Percentiles rank a stretch among this genome's conserved stretches.
These are phyloP conservation scores for Chlorella sp. DNA, from an alignment of 139 green algal genomes.

Conservation along the genomic window DNA sequence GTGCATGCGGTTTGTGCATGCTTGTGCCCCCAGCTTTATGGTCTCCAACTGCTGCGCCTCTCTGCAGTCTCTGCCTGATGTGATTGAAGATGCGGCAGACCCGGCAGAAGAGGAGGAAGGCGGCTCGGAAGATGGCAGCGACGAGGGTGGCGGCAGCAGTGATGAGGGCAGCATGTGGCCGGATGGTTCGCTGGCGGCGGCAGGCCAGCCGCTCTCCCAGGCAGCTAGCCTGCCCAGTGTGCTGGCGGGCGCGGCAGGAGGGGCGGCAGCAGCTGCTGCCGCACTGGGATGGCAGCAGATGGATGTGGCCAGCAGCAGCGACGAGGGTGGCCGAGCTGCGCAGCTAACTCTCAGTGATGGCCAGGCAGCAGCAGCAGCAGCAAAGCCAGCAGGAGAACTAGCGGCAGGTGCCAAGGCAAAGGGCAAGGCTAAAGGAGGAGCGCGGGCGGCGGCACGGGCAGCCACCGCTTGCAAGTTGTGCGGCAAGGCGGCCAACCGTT, in stretches of 20 bases:
- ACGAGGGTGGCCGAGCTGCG: too few species aligned
- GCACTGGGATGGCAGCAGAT: neutral
- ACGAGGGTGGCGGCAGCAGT: slow-evolving; percentile 1
- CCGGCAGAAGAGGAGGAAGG: neutral
- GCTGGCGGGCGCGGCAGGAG: neutral
- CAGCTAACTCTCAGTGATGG: neutral
- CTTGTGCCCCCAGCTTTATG: too few species aligned
- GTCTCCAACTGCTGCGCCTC: neutral
- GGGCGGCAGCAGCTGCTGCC: slow-evolving; percentile 1
- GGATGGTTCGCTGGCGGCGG: too few species aligned
- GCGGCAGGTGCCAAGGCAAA: neutral
- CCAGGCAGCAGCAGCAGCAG: neutral
- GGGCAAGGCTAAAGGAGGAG: neutral
- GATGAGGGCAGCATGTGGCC: neutral
- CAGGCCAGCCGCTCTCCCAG: neutral
- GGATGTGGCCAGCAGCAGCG: neutral
- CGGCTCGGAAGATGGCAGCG: neutral
- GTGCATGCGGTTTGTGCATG: too few species aligned
- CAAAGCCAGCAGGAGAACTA: neutral
- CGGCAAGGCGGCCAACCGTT: slow-evolving; percentile 37
- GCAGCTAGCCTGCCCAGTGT: neutral
- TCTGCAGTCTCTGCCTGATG: slow-evolving; percentile 50
- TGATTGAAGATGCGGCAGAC: slow-evolving; percentile 45
- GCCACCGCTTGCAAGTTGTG: slow-evolving; percentile 50
- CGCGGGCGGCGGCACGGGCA: neutral